phyloP scores from a whole-genome alignment of 2,329 filamentous ascomycete genomes.

The Ambrosiella beaveri region DNA sequence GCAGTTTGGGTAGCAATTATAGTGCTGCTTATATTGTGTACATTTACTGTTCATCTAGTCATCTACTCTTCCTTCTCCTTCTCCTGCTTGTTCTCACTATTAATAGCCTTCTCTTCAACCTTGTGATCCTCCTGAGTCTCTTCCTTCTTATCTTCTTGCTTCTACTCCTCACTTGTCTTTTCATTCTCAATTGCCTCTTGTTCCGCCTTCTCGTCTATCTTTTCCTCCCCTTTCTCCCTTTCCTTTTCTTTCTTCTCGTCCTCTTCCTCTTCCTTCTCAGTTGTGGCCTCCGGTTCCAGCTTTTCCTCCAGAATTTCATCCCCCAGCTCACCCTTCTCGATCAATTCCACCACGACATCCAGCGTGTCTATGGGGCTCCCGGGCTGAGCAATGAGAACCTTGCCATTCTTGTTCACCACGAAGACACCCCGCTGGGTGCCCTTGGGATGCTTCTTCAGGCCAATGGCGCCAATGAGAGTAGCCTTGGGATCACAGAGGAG shows the following conservation, averaged over 20 bases:
- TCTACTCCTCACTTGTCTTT: neutral
- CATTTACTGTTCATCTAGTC: no score
- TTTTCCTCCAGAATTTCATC: conserved; percentile 7
- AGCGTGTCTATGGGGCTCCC: conserved; percentile 57
- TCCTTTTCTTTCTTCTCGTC: conserved; percentile 4
- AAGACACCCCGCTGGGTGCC: conserved; percentile 79
- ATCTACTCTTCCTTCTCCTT: no score
- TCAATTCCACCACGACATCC: conserved; percentile 55
- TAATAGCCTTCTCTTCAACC: neutral
- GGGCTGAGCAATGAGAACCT: conserved; percentile 56
- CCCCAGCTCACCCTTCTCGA: conserved; percentile 27
- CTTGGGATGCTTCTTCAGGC: conserved; percentile 70
- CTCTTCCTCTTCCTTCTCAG: neutral
- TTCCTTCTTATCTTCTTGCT: neutral
- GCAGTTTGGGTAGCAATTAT: neutral
- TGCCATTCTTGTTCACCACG: conserved; percentile 64
- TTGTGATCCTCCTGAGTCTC: neutral
- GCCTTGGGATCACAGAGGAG: conserved; percentile 68
- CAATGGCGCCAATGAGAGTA: conserved; percentile 67
- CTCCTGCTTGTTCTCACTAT: no score
- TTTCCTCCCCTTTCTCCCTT: conserved; percentile 2
- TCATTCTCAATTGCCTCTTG: conserved; percentile 12
- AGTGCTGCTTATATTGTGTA: no score
- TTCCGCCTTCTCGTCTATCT: conserved; percentile 14
- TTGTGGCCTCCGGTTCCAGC: conserved; percentile 10